Conservation (phyloP, 192 early-diverging fungal species). For the Cetraspora pellucida region DNA sequence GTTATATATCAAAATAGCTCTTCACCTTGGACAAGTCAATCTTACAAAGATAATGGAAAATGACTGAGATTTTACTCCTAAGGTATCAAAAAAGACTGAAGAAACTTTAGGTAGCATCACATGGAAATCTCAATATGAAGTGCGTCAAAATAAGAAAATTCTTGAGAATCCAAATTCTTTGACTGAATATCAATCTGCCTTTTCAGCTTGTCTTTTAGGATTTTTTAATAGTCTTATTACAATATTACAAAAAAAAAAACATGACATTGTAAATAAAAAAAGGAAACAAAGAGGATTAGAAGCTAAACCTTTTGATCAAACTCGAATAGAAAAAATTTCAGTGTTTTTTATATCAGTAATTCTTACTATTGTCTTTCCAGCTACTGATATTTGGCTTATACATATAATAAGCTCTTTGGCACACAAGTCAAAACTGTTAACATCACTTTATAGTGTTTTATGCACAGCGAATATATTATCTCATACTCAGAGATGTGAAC, state of each 20-base stretch:
- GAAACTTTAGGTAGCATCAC: conserved; percentile 1
- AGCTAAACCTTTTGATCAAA: neutral
- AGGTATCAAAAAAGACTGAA: neutral
- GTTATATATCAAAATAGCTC: neutral
- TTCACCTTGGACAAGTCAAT: neutral
- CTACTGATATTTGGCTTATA: neutral
- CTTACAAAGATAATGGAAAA: neutral
- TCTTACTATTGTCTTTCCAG: neutral
- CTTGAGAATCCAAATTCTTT: conserved; percentile 1
- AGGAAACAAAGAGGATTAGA: neutral
- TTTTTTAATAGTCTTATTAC: conserved; percentile 9
- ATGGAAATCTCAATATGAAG: neutral
- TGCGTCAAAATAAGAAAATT: neutral
- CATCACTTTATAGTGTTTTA: neutral
- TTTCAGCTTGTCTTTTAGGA: neutral
- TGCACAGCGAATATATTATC: neutral
- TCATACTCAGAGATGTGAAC: neutral
- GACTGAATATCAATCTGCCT: neutral
- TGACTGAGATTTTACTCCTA: neutral
- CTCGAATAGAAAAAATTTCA: neutral
- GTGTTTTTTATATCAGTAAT: neutral
- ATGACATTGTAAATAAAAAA: conserved; percentile 13
- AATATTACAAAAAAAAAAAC: conserved; percentile 11
- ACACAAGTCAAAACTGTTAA: neutral
- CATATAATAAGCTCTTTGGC: conserved; percentile 4